Conservation (phyloP, 768 basidiomycete genomes). For the Tulasnella sp. region DNA sequence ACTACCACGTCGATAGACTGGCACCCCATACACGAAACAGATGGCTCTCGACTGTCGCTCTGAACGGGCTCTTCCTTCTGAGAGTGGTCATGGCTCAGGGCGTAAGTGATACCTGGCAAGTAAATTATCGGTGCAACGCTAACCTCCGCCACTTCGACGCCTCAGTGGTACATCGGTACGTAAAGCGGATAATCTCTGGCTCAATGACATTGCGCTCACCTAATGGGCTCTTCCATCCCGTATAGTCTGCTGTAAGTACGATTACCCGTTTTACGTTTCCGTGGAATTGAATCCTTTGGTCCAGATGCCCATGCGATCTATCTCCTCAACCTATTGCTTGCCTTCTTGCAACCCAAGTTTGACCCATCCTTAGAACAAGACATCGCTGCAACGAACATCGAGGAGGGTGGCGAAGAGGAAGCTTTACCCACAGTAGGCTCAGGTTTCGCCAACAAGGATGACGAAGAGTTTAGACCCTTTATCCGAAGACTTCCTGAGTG, state of each 20-base stretch:
- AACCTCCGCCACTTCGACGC: slow-evolving; percentile 18
- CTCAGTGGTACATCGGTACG: slow-evolving; percentile 90
- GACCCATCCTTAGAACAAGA: slow-evolving; percentile 94
- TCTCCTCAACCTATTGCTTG: slow-evolving; percentile 87
- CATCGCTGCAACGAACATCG: slow-evolving; percentile 85
- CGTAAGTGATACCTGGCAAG: slow-evolving; percentile 37
- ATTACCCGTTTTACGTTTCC: not conserved
- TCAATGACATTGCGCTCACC: slow-evolving; percentile 14
- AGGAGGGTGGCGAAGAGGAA: slow-evolving; percentile 62
- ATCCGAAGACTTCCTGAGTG: slow-evolving; percentile 91
- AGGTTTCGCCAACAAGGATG: slow-evolving; percentile 36
- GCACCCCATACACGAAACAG: slow-evolving; percentile 84
- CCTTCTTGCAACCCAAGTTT: slow-evolving; percentile 95
- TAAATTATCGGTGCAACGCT: slow-evolving; percentile 15
- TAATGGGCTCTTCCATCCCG: no score
- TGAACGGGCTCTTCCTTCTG: slow-evolving; percentile 65
- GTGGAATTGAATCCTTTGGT: slow-evolving; percentile 6
- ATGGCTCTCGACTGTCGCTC: slow-evolving; percentile 65
- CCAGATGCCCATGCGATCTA: slow-evolving; percentile 88
- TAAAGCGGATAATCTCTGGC: slow-evolving; percentile 19
- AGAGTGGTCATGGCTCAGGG: slow-evolving; percentile 83
- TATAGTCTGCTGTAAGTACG: slow-evolving; percentile 55
- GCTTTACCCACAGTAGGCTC: slow-evolving; percentile 25
- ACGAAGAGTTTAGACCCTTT: slow-evolving; percentile 97
- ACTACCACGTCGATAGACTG: slow-evolving; percentile 79